Base-by-base conservation (phyloP, 2,329 filamentous ascomycete species). In the Sporothrix protearum region DNA sequence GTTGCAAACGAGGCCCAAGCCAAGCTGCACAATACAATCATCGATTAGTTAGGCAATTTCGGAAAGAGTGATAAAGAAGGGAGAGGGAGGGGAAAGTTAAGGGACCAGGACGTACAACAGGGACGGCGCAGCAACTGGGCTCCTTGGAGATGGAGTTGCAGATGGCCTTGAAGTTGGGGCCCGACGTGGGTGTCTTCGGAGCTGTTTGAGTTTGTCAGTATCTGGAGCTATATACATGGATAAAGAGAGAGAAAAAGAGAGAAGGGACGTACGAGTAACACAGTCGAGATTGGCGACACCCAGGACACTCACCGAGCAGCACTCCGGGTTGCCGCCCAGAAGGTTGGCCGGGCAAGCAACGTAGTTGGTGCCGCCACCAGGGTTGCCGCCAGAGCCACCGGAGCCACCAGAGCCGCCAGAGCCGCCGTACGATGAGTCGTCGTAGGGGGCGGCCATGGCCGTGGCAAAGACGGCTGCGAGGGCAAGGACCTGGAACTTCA, bases 401-500 rank as follows among this genome's bases (percentile, higher is more conserved):
- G 14, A 7, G 33, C 59, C 36, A 42, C n/a, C n/a, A 12, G 7
- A n/a, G 8, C 30, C n/a, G n/a, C 22, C 59, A n/a, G 36, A 5
- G 36, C 59, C 9, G 59, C 36, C 59, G n/a, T 42, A 12, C 12
- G 59, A 64, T 3, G 59, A 64, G 1, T 4, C 59, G 59, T 36
- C 59, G 12, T 64, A 64, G n/a, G 59, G 59, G 22, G 28, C 59
- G 36, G 59, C 59, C 12, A 64, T 45, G 10, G 59, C 36, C 36
- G 59, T 64, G 36, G 59, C 59, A 9, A 64, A 64, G 36, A 64
- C 5, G 22, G 59, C 14, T 7, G 59, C 36, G 22, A 64, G 59
- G 39, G 59, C 36, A n/a, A 64, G n/a, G 59, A 22, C 22, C n/a
- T 64, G 59, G 59, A 64, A 39, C 59, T 45, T 64, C 59, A 64